Evolutionary conservation across 305 asterid genomes (phyloP), one percentile per base, ranked within the genome.

Genomic region (Euphrasia arctica): DNA sequence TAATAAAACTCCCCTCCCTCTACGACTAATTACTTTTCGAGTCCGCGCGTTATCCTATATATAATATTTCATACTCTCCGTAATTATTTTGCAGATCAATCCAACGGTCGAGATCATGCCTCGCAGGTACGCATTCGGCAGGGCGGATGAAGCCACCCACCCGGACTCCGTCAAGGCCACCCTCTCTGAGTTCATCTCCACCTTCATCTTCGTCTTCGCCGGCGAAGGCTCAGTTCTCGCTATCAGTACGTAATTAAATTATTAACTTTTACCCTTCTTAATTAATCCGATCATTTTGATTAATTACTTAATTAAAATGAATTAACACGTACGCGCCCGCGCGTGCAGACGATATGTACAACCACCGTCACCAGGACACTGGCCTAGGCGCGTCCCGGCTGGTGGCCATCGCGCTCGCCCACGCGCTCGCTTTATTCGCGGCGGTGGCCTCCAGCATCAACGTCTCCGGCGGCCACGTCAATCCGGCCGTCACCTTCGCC

Each of bases 401-500:
- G 22, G 64, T 66, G 28, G 72, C 77, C 32, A 67, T 85, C 9
- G 95, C 96, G 0, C 80, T 91, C 6, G 98, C 96, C 5, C 94
- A 88, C 3, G 96, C 95, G 0, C 65, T 91, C 0, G 76, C 90
- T 0, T 74, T 91, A 2, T 91, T 88, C 29, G 98, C 96, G 0
- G 96, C 90, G 0, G 96, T 91, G 60, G 87, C 98, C 0, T 72
- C 96, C 8, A 83, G 95, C 74, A 80, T 88, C 84, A 91, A 88
- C 18, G 91, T 91, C 0, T 88, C 98, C 1, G 98, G 98, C 0
- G 98, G 98, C 0, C 98, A 91, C 71, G 41, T 86, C 8, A 91
- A 91, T 29, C 97, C 96, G 0, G 97, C 97, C 0, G 87, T 90
- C 65, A 90, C 97, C 51, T 84, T 90, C 5, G 98, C 93, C 2